Percentiles rank a stretch among this genome's conserved stretches.
Evolutionary conservation across 2,329 filamentous ascomycete genomes (phyloP).

Genomic region (Colletotrichum tropicale): DNA sequence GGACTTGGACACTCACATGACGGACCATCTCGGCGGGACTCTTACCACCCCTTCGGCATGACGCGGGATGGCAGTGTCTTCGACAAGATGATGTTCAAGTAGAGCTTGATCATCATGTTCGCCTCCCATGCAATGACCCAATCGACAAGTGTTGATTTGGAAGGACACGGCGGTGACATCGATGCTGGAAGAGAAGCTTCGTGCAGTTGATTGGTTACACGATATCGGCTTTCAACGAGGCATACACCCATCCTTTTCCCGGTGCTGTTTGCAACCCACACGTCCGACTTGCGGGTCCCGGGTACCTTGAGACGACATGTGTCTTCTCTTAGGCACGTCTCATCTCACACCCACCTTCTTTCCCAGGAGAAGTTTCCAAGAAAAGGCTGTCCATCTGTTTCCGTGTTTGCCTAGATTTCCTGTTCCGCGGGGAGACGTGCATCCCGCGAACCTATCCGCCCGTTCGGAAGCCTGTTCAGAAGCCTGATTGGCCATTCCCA

Average conservation of each 20-base stretch:
- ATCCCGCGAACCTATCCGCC: neutral
- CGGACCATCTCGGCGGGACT: neutral
- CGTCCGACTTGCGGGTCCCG: neutral
- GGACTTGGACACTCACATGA: slow-evolving; percentile 8
- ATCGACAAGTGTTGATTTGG: neutral
- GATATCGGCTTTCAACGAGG: neutral
- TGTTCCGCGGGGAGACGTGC: neutral
- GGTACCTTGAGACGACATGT: neutral
- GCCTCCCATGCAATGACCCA: neutral
- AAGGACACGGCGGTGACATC: neutral
- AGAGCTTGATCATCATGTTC: neutral
- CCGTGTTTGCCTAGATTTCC: slow-evolving; percentile 10
- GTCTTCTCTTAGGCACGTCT: neutral
- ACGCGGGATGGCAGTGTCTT: neutral
- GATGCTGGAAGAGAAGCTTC: neutral
- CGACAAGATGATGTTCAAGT: neutral
- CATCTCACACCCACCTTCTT: neutral
- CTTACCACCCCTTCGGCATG: neutral
- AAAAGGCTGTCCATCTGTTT: neutral
- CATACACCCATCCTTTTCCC: neutral
- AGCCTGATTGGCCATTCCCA: slow-evolving; percentile 8
- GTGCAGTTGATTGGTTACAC: neutral
- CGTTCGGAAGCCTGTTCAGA: neutral
- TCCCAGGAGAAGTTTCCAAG: neutral
- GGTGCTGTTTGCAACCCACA: neutral